phyloP scores from a whole-genome alignment of 345 rosid species.

The Isatis tinctoria region DNA sequence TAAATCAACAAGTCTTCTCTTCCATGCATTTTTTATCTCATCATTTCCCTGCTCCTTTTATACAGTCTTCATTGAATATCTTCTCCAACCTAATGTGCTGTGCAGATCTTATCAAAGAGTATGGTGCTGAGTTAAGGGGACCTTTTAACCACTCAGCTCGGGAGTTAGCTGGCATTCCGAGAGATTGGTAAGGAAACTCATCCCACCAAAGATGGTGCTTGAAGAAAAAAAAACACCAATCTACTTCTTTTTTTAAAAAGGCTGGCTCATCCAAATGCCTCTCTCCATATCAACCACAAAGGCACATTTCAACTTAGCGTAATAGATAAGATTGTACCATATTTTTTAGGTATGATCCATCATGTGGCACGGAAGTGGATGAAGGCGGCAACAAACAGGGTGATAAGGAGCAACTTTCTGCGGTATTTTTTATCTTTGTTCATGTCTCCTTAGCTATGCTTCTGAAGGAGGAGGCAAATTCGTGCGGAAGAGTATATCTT shows the following conservation, averaged over 20 bases:
- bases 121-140: constrained; percentile 79
- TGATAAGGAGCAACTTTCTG: constrained; percentile 48
- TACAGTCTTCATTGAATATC: constrained; percentile 5
- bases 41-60: not conserved
- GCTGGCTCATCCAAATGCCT: not conserved
- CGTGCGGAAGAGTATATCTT: not conserved
- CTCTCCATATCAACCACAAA: not conserved
- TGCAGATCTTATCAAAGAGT: constrained; percentile 70
- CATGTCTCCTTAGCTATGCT: not conserved
- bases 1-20: not conserved
- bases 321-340: not conserved
- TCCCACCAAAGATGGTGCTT: not conserved
- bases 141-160: constrained; percentile 90
- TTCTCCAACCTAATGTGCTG: not conserved
- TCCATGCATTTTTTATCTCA: not conserved
- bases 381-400: constrained; percentile 28
- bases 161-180: constrained; percentile 88
- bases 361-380: constrained; percentile 35
- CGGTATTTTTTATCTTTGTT: constrained; percentile 39
- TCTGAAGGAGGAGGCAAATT: not conserved
- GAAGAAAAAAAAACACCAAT: too few relatives aligned
- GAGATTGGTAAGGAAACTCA: constrained; percentile 57
- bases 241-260: not conserved
- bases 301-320: not conserved
- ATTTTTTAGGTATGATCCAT: constrained; percentile 56